Base-by-base conservation (phyloP, 208 protist genomes). In the Acanthamoeba quina region DNA sequence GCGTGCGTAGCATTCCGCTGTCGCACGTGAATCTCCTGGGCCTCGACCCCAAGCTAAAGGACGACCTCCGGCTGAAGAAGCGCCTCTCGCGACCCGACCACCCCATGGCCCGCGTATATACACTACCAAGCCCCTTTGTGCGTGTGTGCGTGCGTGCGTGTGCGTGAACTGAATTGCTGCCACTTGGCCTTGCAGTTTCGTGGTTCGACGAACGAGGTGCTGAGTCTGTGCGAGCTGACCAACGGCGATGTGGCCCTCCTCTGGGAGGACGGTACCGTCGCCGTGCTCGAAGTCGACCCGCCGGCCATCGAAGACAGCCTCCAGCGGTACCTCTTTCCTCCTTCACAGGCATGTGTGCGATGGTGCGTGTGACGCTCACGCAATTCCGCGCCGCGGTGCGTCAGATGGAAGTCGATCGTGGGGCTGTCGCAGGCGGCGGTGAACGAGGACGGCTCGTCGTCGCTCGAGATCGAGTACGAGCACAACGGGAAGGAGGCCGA, bases 401-500 rank as follows among this genome's bases (percentile, higher is more conserved):
- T 19, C 17, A 90, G 54, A 80, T 93, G 88, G 88, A 93, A 93
- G 31, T 34, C 64, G n/a, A 93, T 93, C 31, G 54, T 80, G 7
- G 64, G 88, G 26, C 26, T 62, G 54, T 80, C 88, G 37, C 83
- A 72, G 47, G 9, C 54, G 11, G 83, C 34, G 17, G 31, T 72
- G 9, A 90, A 90, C 41, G 83, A 90, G 49, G 80, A 89, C 56
- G 80, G 56, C 37, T 72, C 88, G 31, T n/a, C 62, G 26, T n/a
- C 62, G 7, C 88, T 93, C 26, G 62, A 94, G 31, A 88, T 94
- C 37, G 49, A 82, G 31, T 94, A 93, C 49, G 66, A 93, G 52
- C 66, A 94, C 58, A 94, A 94, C 58, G 92, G 92, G 24, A 94
- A 94, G 24, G 92, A 94, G 26, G 92, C 80, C 44, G 21, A 90